These are phyloP conservation scores for Rhinocladiella mackenziei DNA, from an alignment of 2,329 filamentous ascomycete species.

Conservation along the genomic window DNA sequence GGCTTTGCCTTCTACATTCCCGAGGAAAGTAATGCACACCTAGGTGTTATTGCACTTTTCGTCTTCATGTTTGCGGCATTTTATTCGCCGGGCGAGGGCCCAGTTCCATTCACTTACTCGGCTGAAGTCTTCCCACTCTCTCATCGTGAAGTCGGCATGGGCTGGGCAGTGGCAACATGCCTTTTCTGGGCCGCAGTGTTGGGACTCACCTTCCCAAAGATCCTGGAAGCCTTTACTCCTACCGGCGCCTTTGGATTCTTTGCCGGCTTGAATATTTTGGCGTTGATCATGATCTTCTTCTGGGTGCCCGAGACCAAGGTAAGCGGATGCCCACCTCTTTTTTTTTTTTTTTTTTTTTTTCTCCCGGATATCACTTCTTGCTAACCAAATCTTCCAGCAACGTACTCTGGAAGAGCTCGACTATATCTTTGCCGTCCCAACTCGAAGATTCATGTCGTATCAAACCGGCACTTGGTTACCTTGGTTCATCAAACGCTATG, in stretches of 20 bases:
- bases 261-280: conserved; percentile 44
- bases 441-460: conserved; percentile 40
- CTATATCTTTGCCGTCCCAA: conserved; percentile 49
- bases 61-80: conserved; percentile 43
- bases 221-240: conserved; percentile 41
- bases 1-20: conserved; percentile 53
- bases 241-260: conserved; percentile 57
- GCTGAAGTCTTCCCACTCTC: conserved; percentile 46
- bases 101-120: conserved; percentile 41
- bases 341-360: neutral
- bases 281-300: conserved; percentile 47
- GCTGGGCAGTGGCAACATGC: conserved; percentile 36
- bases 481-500: conserved; percentile 46
- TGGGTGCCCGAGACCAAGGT: conserved; percentile 33
- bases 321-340: too few species aligned
- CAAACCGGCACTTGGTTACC: conserved; percentile 40
- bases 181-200: conserved; percentile 36
- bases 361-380: neutral
- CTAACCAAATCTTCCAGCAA: conserved; percentile 13
- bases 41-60: conserved; percentile 40
- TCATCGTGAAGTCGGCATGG: conserved; percentile 43
- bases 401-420: conserved; percentile 34
- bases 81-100: conserved; percentile 54
- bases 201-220: conserved; percentile 42
- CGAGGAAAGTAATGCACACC: conserved; percentile 34